These are phyloP conservation scores for Grosmannia huntii DNA, from an alignment of 2,329 filamentous ascomycete genomes.

Conservation along the genomic window DNA sequence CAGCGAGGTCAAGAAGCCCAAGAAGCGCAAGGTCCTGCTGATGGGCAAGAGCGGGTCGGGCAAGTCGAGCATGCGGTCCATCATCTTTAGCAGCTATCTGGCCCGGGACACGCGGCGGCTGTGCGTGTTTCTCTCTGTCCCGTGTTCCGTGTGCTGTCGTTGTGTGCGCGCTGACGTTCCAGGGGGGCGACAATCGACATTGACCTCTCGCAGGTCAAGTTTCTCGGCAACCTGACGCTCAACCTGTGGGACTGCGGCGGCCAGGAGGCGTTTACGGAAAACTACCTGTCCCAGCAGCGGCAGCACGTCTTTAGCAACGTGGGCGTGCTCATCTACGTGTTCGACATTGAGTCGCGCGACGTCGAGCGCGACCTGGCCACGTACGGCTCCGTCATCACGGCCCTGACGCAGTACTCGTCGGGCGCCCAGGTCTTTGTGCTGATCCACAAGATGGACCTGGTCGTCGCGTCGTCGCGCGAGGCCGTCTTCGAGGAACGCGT, in stretches of 20 bases:
- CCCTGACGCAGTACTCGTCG: constrained; percentile 72
- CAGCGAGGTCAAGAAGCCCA: constrained; percentile 49
- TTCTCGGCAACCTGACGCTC: constrained; percentile 91
- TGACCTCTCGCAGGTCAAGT: constrained; percentile 96
- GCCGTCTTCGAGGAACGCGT: constrained; percentile 76
- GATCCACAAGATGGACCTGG: constrained; percentile 98
- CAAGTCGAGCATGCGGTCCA: constrained; percentile 96
- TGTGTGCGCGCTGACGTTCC: neutral
- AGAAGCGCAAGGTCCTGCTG: constrained; percentile 77
- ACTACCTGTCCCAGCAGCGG: constrained; percentile 90
- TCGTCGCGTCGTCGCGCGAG: constrained; percentile 66
- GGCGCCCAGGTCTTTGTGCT: constrained; percentile 82
- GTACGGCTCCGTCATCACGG: constrained; percentile 81
- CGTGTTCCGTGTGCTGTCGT: neutral
- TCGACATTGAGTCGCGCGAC: constrained; percentile 94
- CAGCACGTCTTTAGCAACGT: constrained; percentile 95
- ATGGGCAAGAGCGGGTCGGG: constrained; percentile 97
- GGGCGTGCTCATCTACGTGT: constrained; percentile 96
- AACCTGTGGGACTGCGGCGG: constrained; percentile 99
- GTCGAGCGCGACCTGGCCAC: constrained; percentile 87
- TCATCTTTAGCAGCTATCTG: constrained; percentile 98
- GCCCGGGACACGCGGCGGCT: constrained; percentile 87
- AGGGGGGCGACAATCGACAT: constrained; percentile 93
- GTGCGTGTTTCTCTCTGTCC: constrained; percentile 22
- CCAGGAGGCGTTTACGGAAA: constrained; percentile 97